Conservation (phyloP, 2,329 filamentous ascomycete species). For the Colletotrichum sidae region DNA sequence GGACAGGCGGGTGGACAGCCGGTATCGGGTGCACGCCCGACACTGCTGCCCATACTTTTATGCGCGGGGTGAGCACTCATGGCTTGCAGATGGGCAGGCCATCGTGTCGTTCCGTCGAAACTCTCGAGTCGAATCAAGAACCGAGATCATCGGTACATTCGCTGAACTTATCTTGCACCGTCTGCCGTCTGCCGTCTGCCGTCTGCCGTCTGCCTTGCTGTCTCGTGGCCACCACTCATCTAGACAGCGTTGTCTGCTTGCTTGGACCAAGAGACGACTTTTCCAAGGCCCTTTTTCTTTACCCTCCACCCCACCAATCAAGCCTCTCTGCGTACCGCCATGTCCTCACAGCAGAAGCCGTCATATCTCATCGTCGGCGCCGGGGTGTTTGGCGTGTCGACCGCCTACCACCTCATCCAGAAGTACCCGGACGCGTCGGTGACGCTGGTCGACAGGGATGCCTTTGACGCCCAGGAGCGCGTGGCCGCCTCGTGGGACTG, state of each 20-base stretch:
- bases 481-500: slow-evolving; percentile 77
- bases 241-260: slow-evolving; percentile 13
- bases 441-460: slow-evolving; percentile 68
- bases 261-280: not conserved
- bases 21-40: slow-evolving; percentile 17
- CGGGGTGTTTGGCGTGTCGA: slow-evolving; percentile 74
- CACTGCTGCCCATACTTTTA: slow-evolving; percentile 2
- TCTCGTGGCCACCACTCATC: slow-evolving; percentile 1
- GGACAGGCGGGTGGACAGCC: slow-evolving; percentile 15
- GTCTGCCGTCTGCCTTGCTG: slow-evolving; percentile 9
- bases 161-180: slow-evolving; percentile 20
- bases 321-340: slow-evolving; percentile 11
- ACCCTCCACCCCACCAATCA: slow-evolving; percentile 13
- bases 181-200: slow-evolving; percentile 24
- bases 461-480: slow-evolving; percentile 58
- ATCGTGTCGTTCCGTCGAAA: slow-evolving; percentile 7
- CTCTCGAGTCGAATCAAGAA: not conserved
- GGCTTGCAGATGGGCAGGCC: slow-evolving; percentile 8
- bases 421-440: slow-evolving; percentile 62
- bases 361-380: slow-evolving; percentile 72
- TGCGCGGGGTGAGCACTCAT: slow-evolving; percentile 16
- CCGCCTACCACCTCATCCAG: slow-evolving; percentile 71
- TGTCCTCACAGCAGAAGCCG: slow-evolving; percentile 19
- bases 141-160: slow-evolving; percentile 13
- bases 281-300: not conserved